A percentile compares a stretch with the other conserved stretches of the same genome.
These are phyloP conservation scores for Fusarium illudens DNA, from an alignment of 2,329 filamentous ascomycete genomes.

Conservation along the genomic window DNA sequence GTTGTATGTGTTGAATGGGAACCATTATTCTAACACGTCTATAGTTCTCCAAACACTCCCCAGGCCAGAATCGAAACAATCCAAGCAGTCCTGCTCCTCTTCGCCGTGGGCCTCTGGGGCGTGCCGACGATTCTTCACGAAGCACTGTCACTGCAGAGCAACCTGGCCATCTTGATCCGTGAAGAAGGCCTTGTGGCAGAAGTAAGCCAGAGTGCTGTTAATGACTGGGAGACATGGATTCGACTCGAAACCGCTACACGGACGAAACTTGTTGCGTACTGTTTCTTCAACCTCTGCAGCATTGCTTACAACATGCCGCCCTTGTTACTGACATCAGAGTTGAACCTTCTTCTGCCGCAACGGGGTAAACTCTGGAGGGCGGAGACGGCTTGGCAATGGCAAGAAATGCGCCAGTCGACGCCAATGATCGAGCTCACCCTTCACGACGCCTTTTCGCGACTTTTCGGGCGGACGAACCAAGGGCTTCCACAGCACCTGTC, in stretches of 20 bases:
- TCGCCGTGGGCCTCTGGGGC: slow-evolving; percentile 68
- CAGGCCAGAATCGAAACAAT: slow-evolving; percentile 71
- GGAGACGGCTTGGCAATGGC: slow-evolving; percentile 67
- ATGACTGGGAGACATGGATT: slow-evolving; percentile 69
- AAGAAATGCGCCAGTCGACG: slow-evolving; percentile 62
- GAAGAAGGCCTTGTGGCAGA: slow-evolving; percentile 65
- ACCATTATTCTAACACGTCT: slow-evolving; percentile 1
- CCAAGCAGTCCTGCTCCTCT: slow-evolving; percentile 68
- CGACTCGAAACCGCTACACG: slow-evolving; percentile 64
- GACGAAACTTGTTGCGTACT: slow-evolving; percentile 68
- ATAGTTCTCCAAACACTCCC: slow-evolving; percentile 65
- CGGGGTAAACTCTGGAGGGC: slow-evolving; percentile 66
- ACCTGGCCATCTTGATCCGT: slow-evolving; percentile 64
- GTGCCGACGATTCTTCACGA: slow-evolving; percentile 68
- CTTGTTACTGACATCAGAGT: slow-evolving; percentile 64
- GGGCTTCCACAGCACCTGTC: slow-evolving; percentile 61
- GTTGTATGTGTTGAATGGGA: background rate
- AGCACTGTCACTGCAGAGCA: slow-evolving; percentile 66
- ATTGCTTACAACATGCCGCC: slow-evolving; percentile 69
- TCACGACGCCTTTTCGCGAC: slow-evolving; percentile 64
- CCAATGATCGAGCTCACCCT: slow-evolving; percentile 61
- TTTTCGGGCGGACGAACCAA: slow-evolving; percentile 62
- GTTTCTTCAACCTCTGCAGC: slow-evolving; percentile 70
- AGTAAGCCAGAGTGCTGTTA: slow-evolving; percentile 54
- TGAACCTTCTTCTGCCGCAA: slow-evolving; percentile 64